phyloP scores from a whole-genome alignment of 441 rosid genomes.

The Brassica balearica region DNA sequence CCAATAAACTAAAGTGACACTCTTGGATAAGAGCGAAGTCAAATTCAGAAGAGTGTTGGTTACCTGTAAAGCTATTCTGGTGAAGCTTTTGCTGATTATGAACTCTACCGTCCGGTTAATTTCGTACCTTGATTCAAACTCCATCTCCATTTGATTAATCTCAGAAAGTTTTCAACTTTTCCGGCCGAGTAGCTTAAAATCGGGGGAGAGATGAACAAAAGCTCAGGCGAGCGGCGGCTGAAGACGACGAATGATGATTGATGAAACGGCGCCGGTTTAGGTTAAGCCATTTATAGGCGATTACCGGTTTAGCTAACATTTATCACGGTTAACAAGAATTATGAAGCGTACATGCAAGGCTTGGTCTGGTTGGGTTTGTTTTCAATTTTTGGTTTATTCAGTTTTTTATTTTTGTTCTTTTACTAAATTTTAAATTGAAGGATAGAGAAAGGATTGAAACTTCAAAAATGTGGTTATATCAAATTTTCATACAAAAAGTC shows the following conservation, averaged over 20 bases:
- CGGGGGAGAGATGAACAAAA: neutral
- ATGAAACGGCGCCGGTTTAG: slow-evolving; percentile 6
- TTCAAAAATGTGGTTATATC: neutral
- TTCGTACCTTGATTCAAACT: slow-evolving; percentile 68
- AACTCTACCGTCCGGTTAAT: slow-evolving; percentile 65
- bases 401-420: neutral
- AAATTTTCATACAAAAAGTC: neutral
- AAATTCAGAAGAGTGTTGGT: neutral
- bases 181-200: neutral
- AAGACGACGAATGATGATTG: neutral
- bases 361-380: neutral
- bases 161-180: neutral
- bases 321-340: neutral
- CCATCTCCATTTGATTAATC: slow-evolving; percentile 46
- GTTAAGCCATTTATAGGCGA: neutral
- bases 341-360: neutral
- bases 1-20: neutral
- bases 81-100: slow-evolving; percentile 59
- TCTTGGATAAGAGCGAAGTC: neutral
- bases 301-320: slow-evolving; percentile 17
- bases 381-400: neutral
- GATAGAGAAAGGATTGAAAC: neutral
- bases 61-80: slow-evolving; percentile 82
- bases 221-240: slow-evolving; percentile 30
- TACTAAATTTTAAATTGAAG: neutral